A percentile compares a stretch with the other conserved stretches of the same genome.
Evolutionary conservation across 345 rosid species (phyloP).

Genomic region (Sonneratia caseolaris): DNA sequence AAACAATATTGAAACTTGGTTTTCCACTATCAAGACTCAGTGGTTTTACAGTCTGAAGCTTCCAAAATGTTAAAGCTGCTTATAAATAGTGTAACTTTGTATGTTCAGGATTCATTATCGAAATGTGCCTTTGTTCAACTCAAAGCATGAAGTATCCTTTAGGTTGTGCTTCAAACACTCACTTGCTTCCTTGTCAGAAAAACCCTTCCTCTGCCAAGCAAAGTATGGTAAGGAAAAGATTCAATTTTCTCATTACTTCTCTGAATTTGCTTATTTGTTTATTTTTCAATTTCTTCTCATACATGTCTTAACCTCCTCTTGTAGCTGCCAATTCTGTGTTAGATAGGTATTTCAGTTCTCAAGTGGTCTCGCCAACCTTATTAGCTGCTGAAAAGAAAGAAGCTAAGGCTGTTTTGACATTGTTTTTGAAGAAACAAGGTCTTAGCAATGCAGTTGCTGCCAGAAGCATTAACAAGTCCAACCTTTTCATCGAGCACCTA

Average conservation of each 20-base stretch:
- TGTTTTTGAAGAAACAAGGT: conserved; percentile 78
- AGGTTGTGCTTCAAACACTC: conserved; percentile 6
- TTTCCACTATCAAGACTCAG: neutral
- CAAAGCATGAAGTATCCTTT: conserved; percentile 6
- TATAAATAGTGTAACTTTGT: neutral
- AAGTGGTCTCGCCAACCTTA: conserved; percentile 49
- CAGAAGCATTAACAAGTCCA: conserved; percentile 60
- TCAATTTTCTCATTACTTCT: neutral
- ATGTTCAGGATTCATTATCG: neutral
- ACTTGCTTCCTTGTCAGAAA: conserved; percentile 16
- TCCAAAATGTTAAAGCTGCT: neutral
- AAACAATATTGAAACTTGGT: neutral
- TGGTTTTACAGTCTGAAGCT: neutral
- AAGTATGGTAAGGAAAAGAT: conserved; percentile 21
- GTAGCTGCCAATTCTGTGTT: conserved; percentile 37
- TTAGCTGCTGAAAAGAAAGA: conserved; percentile 81
- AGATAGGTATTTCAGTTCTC: conserved; percentile 39
- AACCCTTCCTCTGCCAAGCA: conserved; percentile 24
- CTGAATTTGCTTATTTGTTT: neutral
- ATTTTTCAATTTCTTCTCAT: neutral
- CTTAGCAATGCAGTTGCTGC: conserved; percentile 57
- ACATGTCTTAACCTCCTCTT: neutral
- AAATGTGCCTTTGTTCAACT: conserved; percentile 1
- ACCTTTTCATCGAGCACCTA: conserved; percentile 63
- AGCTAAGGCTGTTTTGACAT: conserved; percentile 74